Conservation (phyloP, 495 filamentous ascomycete genomes). For the Pyronema omphalodes region DNA sequence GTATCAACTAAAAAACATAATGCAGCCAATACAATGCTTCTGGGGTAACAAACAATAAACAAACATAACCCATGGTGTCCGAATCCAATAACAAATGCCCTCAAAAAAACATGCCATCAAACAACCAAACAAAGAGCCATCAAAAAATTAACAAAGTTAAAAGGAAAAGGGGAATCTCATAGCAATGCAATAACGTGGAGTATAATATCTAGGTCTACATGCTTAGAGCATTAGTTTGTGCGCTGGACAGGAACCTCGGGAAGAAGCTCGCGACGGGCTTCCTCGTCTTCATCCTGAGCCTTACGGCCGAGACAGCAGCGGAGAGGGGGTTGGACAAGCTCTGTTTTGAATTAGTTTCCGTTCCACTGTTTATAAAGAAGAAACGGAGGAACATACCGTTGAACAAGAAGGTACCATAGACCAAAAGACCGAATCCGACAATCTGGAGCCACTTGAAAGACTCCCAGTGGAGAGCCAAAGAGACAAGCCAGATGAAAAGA, state of each 20-base stretch:
- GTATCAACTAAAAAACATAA: no score
- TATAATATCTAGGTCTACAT: no score
- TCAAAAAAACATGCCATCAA: no score
- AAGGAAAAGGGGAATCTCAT: no score
- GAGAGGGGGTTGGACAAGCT: slow-evolving; percentile 57
- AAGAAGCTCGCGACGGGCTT: slow-evolving; percentile 40
- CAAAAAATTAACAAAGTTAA: no score
- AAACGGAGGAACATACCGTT: slow-evolving; percentile 36
- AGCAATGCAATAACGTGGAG: no score
- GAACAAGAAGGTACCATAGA: slow-evolving; percentile 94
- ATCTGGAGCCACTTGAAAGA: slow-evolving; percentile 97
- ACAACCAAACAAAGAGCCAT: no score
- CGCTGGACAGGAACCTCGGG: slow-evolving; percentile 72
- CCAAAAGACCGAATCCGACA: slow-evolving; percentile 64
- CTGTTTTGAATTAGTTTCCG: slow-evolving; percentile 5
- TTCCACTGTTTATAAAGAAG: neutral
- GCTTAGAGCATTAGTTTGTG: no score
- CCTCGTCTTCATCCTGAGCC: slow-evolving; percentile 19
- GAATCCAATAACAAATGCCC: no score
- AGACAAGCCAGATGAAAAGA: slow-evolving; percentile 95
- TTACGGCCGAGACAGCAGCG: slow-evolving; percentile 34
- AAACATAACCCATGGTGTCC: no score
- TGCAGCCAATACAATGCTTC: no score
- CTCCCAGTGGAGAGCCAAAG: slow-evolving; percentile 86
- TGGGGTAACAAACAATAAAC: no score